Evolutionary conservation across 164 flowering plant species (phyloP).

Genomic region (Amborella trichopoda): DNA sequence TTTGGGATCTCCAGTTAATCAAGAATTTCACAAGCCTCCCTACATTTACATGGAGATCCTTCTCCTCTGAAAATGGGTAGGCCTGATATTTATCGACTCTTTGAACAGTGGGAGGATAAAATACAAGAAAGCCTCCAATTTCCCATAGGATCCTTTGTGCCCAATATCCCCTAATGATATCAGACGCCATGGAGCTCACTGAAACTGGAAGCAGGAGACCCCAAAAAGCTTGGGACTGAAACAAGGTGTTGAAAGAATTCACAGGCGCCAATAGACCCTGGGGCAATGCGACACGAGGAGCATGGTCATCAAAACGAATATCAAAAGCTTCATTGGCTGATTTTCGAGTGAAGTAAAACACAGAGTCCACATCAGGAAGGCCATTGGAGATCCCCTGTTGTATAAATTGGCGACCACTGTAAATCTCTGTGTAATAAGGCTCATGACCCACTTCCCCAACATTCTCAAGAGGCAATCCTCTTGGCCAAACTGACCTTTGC

Average conservation of each 20-base stretch:
- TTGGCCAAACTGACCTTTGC: conserved; percentile 95
- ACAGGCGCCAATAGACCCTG: conserved; percentile 92
- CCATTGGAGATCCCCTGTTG: conserved; percentile 97
- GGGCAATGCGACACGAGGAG: conserved; percentile 91
- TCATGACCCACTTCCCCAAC: conserved; percentile 83
- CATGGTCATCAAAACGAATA: conserved; percentile 71
- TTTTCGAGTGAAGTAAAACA: conserved; percentile 90
- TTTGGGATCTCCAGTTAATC: conserved; percentile 68
- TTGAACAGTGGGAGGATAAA: conserved; percentile 92
- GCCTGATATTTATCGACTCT: conserved; percentile 51
- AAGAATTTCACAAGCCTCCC: conserved; percentile 78
- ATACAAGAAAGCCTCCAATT: conserved; percentile 78
- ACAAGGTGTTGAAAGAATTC: conserved; percentile 85
- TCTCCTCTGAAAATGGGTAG: conserved; percentile 95
- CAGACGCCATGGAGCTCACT: conserved; percentile 94
- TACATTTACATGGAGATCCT: conserved; percentile 95
- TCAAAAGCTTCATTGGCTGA: conserved; percentile 71
- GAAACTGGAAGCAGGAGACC: conserved; percentile 95
- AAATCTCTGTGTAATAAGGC: conserved; percentile 82
- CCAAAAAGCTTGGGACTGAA: conserved; percentile 92
- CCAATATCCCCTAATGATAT: conserved; percentile 94
- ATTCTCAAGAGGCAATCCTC: conserved; percentile 92
- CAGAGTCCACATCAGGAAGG: conserved; percentile 96
- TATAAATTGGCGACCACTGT: conserved; percentile 85
- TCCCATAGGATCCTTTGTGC: conserved; percentile 91